Base-by-base conservation (phyloP, 2,329 filamentous ascomycete species). In the Aspergillus sp. region DNA sequence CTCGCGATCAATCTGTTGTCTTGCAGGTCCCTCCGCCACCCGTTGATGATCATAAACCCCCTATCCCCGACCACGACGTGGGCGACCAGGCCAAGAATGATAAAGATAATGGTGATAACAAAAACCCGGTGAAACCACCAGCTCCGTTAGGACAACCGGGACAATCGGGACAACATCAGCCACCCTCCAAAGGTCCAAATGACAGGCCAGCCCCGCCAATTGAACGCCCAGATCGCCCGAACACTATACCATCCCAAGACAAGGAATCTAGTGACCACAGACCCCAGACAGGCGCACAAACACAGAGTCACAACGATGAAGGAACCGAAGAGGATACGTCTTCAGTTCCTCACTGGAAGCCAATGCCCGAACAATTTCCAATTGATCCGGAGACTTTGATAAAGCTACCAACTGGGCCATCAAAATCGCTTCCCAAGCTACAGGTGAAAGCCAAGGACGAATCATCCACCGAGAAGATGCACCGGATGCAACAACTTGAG, bases 291-390 rank as follows among this genome's bases (percentile, higher is more conserved):
- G 64, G 64, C 31, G 60, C 67, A 46, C 67, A 70, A 21, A 75
- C 71, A 19, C 61, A 75, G 46, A 76, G 71, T 40, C 66, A 70
- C 55, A 54, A 72, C 35, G 69, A 73, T 11, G 63, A 76, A 46
- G 60, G 69, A 43, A 55, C 58, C 50, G 62, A 66, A 56, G 64
- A 68, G 27, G 31, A 62, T 47, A 60, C 62, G 8, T 65, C 64
- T 21, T 63, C 70, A 19, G 68, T 72, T 9, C 74, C 86, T 31
- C 88, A 92, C 67, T 98, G 93, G 93, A 77, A 77, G 56, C 91
- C 88, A 72, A 82, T 85, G 61, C 77, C 81, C 3, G 91, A 96
- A 71, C 82, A 89, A 69, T 98, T 90, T 75, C 93, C 95, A 0
- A 76, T 98, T 2, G 79, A 86, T 7, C 75, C 82, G 3, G 84